A percentile compares a stretch with the other conserved stretches of the same genome.
phyloP scores from a whole-genome alignment of 2,329 filamentous ascomycete genomes.

The Teratosphaeria pseudoeucalypti region DNA sequence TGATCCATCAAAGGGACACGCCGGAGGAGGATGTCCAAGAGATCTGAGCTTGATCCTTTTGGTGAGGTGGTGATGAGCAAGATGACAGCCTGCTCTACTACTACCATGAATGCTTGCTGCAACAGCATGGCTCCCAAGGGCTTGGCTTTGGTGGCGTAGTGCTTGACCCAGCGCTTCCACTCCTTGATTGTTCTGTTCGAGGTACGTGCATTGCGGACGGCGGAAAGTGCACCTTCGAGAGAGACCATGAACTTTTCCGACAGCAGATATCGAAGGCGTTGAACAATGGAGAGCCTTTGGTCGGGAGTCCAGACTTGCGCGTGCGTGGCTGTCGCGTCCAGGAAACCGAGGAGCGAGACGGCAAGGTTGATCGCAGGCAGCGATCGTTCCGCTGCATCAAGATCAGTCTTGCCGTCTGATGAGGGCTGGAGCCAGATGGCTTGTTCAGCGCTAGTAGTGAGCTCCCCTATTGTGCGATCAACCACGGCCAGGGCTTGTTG shows the following conservation, averaged over 20 bases:
- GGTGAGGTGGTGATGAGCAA: slow-evolving; percentile 15
- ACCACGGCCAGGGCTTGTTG: slow-evolving; percentile 56
- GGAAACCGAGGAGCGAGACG: slow-evolving; percentile 79
- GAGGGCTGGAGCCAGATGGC: slow-evolving; percentile 26
- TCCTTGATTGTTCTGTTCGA: slow-evolving; percentile 59
- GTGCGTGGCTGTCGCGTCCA: slow-evolving; percentile 70
- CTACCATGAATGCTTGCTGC: slow-evolving; percentile 76
- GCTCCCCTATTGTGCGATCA: slow-evolving; percentile 61
- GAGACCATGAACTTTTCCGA: slow-evolving; percentile 77
- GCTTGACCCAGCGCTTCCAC: slow-evolving; percentile 77
- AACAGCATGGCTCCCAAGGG: slow-evolving; percentile 86
- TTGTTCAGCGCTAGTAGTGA: slow-evolving; percentile 51
- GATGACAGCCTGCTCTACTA: slow-evolving; percentile 44
- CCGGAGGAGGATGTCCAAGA: slow-evolving; percentile 27
- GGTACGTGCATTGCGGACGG: slow-evolving; percentile 68
- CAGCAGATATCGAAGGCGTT: slow-evolving; percentile 60
- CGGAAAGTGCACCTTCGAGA: slow-evolving; percentile 82
- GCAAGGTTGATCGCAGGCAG: slow-evolving; percentile 53
- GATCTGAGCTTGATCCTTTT: slow-evolving; percentile 7
- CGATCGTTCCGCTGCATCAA: slow-evolving; percentile 14
- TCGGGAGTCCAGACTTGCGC: slow-evolving; percentile 70
- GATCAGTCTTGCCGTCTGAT: slow-evolving; percentile 10
- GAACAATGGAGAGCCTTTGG: slow-evolving; percentile 63
- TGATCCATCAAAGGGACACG: slow-evolving; percentile 7
- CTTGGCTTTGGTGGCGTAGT: slow-evolving; percentile 60